Conservation (phyloP, 2,329 filamentous ascomycete species). For the Chaetomium olivaceum region DNA sequence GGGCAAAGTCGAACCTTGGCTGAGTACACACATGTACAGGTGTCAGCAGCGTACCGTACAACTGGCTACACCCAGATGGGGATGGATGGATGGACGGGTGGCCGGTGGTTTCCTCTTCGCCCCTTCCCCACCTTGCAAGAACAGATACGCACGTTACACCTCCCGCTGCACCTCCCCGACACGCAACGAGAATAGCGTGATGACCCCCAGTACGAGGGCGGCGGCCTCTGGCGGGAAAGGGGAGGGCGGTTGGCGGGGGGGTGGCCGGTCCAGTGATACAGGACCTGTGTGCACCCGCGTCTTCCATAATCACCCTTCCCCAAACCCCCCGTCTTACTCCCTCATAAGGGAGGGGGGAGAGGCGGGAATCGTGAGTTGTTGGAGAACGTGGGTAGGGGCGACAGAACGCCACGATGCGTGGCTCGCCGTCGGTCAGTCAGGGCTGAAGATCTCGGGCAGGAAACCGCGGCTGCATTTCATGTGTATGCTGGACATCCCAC, state of each 20-base stretch:
- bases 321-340: not conserved
- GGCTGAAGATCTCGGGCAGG: not conserved
- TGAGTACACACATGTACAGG: not conserved
- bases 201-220: not conserved
- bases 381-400: not conserved
- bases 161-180: constrained; percentile 1
- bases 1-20: not conserved
- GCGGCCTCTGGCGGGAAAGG: not conserved
- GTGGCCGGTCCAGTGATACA: not conserved
- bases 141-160: constrained; percentile 8
- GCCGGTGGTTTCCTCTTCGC: not conserved
- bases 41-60: not conserved
- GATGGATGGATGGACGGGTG: not conserved
- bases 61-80: not conserved
- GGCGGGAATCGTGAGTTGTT: not conserved
- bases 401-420: constrained; percentile 32
- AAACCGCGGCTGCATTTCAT: not conserved
- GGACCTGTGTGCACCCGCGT: not conserved
- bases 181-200: not conserved
- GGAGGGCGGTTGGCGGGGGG: not conserved
- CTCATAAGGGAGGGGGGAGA: too few species aligned
- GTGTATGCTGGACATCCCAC: not conserved
- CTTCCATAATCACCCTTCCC: too few species aligned
- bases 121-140: not conserved
- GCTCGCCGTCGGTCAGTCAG: not conserved